Percentiles rank a stretch among this genome's conserved stretches.
These are phyloP conservation scores for Acacia acuminata DNA, from an alignment of 306 rosid genomes.

Conservation along the genomic window DNA sequence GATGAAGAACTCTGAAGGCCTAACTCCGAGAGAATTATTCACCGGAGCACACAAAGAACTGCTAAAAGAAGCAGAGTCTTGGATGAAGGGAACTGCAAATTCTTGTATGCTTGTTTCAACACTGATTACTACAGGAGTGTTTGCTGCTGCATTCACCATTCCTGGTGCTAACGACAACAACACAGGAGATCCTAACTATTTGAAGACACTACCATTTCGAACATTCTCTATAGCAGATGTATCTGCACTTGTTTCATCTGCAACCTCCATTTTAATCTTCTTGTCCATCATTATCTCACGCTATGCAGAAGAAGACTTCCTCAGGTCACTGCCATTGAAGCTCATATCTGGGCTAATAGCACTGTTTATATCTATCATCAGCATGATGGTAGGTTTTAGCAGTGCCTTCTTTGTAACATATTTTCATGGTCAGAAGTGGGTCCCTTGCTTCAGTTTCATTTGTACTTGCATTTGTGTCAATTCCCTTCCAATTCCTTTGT, in stretches of 20 bases:
- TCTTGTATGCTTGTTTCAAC: slow-evolving; percentile 50
- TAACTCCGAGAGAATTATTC: slow-evolving; percentile 46
- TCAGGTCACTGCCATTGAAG: slow-evolving; percentile 5
- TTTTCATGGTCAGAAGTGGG: no score
- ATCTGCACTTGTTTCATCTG: slow-evolving; percentile 46
- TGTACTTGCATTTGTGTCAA: no score
- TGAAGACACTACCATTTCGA: slow-evolving; percentile 27
- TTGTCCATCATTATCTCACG: slow-evolving; percentile 50
- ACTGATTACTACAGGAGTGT: slow-evolving; percentile 42
- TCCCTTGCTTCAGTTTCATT: no score
- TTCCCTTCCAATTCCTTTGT: no score
- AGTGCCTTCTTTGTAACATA: no score
- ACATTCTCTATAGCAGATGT: slow-evolving; percentile 46
- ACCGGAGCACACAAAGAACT: slow-evolving; percentile 33
- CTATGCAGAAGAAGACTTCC: slow-evolving; percentile 30
- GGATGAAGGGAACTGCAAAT: slow-evolving; percentile 50
- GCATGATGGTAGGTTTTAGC: slow-evolving; percentile 9
- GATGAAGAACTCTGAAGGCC: slow-evolving; percentile 25
- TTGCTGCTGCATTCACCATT: slow-evolving; percentile 44
- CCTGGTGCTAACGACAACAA: slow-evolving; percentile 41
- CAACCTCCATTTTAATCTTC: slow-evolving; percentile 48
- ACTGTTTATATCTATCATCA: background rate
- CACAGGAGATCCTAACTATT: slow-evolving; percentile 30
- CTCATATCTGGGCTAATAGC: background rate
- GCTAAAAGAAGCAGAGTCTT: slow-evolving; percentile 41